Percentiles rank a stretch among this genome's conserved stretches.
Conservation (phyloP, 192 early-diverging fungal species). For the Coemansia sp. region DNA sequence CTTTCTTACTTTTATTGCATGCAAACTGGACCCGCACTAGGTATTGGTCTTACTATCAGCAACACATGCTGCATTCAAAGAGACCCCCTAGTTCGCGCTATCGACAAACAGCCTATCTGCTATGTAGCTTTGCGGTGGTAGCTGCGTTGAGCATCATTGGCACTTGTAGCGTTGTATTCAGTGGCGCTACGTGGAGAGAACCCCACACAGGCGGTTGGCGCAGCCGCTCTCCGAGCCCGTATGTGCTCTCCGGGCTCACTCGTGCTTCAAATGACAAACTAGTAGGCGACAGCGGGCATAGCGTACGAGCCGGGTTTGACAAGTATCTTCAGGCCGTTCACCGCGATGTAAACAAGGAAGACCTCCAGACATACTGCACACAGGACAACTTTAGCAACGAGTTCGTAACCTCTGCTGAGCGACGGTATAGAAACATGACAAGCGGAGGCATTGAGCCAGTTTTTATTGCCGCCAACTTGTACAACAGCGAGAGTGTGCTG, state of each 20-base stretch:
- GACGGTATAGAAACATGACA: conserved; percentile 17
- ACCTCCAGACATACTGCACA: conserved; percentile 25
- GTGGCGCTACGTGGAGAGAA: background rate
- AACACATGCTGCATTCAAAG: background rate
- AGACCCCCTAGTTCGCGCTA: background rate
- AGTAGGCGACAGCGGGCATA: background rate
- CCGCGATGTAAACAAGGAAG: conserved; percentile 19
- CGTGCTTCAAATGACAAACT: background rate
- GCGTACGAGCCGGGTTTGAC: conserved; percentile 5
- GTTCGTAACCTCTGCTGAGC: conserved; percentile 12
- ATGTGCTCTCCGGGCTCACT: background rate
- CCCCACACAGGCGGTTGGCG: background rate
- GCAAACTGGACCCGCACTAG: background rate
- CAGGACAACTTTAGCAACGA: conserved; percentile 17
- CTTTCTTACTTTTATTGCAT: background rate
- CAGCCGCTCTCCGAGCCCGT: background rate
- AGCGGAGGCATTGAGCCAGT: background rate
- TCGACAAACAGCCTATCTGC: background rate
- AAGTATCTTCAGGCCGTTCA: conserved; percentile 22
- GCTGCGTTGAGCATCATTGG: background rate
- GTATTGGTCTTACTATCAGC: background rate
- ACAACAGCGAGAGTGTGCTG: conserved; percentile 43
- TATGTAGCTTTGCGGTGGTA: background rate
- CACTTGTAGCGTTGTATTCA: background rate
- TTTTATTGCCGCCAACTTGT: conserved; percentile 43